These are phyloP conservation scores for Bullera alba DNA, from an alignment of 768 basidiomycete species.

Conservation along the genomic window DNA sequence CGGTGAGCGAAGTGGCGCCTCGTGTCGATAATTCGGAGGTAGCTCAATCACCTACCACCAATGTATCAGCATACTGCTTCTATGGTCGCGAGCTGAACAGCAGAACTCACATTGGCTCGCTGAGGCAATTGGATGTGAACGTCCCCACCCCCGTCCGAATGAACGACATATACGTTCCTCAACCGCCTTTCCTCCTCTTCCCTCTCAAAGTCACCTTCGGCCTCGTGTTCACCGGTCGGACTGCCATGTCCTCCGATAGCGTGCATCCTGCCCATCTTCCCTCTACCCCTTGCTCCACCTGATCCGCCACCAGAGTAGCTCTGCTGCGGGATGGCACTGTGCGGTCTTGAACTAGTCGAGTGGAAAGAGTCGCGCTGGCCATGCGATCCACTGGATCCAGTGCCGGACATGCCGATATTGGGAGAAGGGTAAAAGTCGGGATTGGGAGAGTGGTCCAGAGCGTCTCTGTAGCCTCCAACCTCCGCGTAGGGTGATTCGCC, in stretches of 20 bases:
- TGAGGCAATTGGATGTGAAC: conserved; percentile 26
- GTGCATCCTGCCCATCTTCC: background rate
- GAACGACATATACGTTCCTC: conserved; percentile 33
- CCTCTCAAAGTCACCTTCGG: background rate
- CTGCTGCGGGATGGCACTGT: too few species aligned
- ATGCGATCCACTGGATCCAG: too few species aligned
- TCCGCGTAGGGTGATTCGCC: too few species aligned
- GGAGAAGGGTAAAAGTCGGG: too few species aligned
- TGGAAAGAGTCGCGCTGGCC: too few species aligned
- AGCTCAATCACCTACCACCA: conserved; percentile 19
- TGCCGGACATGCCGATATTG: too few species aligned
- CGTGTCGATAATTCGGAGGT: conserved; percentile 24
- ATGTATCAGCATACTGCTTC: background rate
- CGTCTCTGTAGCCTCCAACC: too few species aligned
- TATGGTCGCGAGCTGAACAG: background rate
- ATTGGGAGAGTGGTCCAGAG: too few species aligned
- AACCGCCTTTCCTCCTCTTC: background rate
- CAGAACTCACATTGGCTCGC: conserved; percentile 1
- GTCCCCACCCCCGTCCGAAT: conserved; percentile 25
- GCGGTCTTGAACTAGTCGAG: too few species aligned
- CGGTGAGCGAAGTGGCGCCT: too few species aligned
- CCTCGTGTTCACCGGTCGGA: conserved; percentile 1
- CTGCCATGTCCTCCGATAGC: background rate
- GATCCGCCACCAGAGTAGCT: too few species aligned
- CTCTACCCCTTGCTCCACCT: background rate